Evolutionary conservation across 2,329 filamentous ascomycete species (phyloP), one percentile per base, ranked within the genome.

Genomic region (Trematosphaeria pertusa): DNA sequence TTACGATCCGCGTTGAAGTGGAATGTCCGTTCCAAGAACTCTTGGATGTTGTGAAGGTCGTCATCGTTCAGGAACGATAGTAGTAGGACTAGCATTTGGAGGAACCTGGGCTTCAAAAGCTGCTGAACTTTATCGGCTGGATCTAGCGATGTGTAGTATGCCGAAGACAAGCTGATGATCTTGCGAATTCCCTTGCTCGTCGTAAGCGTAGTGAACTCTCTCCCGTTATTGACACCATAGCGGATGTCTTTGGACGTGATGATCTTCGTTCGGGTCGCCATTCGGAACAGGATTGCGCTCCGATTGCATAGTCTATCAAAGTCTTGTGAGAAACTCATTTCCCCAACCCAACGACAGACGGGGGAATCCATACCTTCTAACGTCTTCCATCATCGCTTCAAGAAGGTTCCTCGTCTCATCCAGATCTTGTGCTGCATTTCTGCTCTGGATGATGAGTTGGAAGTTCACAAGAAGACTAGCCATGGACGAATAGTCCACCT

Each of bases 321-420:
- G n/a, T n/a, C n/a, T n/a, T n/a, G n/a, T n/a, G n/a, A n/a, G n/a
- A n/a, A n/a, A n/a, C n/a, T n/a, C n/a, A n/a, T n/a, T n/a, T n/a
- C n/a, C n/a, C n/a, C n/a, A n/a, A n/a, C n/a, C n/a, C n/a, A n/a
- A n/a, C n/a, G n/a, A n/a, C n/a, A n/a, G n/a, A n/a, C n/a, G n/a
- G n/a, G n/a, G n/a, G n/a, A n/a, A n/a, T n/a, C n/a, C n/a, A n/a
- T n/a, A n/a, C n/a, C n/a, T 47, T 18, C 62, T 45, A 11, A 55
- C 62, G 37, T 65, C 62, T 40, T 65, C 62, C 18, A 65, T 64
- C 59, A 65, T 62, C 4, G 37, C 48, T 18, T 66, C 62, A 6
- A 65, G 51, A 4, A 66, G 40, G 12, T 49, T 42, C 10, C 50
- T 47, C 2, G 56, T 61, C 30, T 61, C 56, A 19, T 52, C 50